Percentiles rank a stretch among this genome's conserved stretches.
phyloP scores from a whole-genome alignment of 345 rosid genomes.

The Linum usitatissimum region DNA sequence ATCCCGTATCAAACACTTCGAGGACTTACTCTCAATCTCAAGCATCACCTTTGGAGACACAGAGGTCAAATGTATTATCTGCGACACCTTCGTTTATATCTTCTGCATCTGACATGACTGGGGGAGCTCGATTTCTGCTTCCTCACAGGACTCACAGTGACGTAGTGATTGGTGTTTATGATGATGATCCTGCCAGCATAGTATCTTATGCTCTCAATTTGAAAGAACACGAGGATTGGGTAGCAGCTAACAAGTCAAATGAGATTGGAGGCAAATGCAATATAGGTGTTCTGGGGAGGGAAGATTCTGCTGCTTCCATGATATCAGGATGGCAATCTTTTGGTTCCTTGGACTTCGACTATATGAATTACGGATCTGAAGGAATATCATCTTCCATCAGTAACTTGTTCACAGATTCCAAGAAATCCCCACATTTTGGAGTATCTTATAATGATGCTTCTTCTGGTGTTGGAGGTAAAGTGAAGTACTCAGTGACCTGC shows the following conservation, averaged over 20 bases:
- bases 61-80: constrained; percentile 47
- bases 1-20: constrained; percentile 53
- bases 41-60: constrained; percentile 52
- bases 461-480: constrained; percentile 48
- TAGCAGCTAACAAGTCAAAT: constrained; percentile 26
- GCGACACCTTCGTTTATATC: constrained; percentile 43
- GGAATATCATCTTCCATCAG: constrained; percentile 34
- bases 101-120: constrained; percentile 53
- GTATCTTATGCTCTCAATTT: constrained; percentile 83
- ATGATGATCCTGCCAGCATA: constrained; percentile 82
- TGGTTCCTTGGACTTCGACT: constrained; percentile 51
- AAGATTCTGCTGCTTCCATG: constrained; percentile 34
- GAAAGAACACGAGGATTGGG: constrained; percentile 71
- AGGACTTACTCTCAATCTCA: constrained; percentile 61
- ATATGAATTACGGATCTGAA: constrained; percentile 46
- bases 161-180: constrained; percentile 71
- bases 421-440: constrained; percentile 63
- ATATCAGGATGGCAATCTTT: constrained; percentile 60
- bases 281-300: constrained; percentile 22
- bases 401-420: constrained; percentile 35
- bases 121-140: constrained; percentile 69
- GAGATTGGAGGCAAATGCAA: constrained; percentile 38
- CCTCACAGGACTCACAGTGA: constrained; percentile 45
- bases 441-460: constrained; percentile 58
- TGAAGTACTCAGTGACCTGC: constrained; percentile 78